These are phyloP conservation scores for Metarhizium anisopliae DNA, from an alignment of 2,329 filamentous ascomycete genomes.

Conservation along the genomic window DNA sequence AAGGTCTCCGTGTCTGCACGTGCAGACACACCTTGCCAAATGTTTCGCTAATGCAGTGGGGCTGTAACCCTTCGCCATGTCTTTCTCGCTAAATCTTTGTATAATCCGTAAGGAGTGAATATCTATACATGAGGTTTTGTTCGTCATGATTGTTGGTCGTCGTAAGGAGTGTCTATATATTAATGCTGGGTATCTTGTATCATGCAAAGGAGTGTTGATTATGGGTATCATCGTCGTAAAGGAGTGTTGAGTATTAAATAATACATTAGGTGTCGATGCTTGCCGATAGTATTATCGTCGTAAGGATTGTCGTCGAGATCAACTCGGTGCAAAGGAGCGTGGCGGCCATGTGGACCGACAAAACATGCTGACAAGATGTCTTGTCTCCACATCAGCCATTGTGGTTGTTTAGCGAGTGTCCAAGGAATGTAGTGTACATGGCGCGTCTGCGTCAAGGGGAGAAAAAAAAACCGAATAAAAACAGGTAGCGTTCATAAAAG, in stretches of 20 bases:
- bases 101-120: conserved; percentile 11
- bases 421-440: conserved; percentile 28
- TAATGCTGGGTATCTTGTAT: conserved; percentile 11
- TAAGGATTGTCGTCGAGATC: conserved; percentile 23
- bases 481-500: conserved; percentile 2
- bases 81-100: conserved; percentile 3
- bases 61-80: conserved; percentile 4
- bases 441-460: conserved; percentile 20
- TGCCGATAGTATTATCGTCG: conserved; percentile 4
- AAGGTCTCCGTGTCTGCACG: neutral
- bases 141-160: neutral
- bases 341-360: neutral
- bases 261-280: conserved; percentile 18
- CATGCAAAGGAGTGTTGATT: conserved; percentile 3
- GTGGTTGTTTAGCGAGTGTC: conserved; percentile 22
- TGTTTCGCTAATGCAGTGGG: conserved; percentile 2
- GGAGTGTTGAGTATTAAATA: conserved; percentile 24
- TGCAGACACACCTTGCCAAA: neutral
- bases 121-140: neutral
- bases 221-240: conserved; percentile 24
- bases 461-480: neutral
- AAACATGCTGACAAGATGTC: neutral
- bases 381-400: neutral
- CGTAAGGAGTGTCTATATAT: conserved; percentile 37
- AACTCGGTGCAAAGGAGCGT: conserved; percentile 14